Base-by-base conservation (phyloP, 768 basidiomycete species). In the Lactarius psammicola region DNA sequence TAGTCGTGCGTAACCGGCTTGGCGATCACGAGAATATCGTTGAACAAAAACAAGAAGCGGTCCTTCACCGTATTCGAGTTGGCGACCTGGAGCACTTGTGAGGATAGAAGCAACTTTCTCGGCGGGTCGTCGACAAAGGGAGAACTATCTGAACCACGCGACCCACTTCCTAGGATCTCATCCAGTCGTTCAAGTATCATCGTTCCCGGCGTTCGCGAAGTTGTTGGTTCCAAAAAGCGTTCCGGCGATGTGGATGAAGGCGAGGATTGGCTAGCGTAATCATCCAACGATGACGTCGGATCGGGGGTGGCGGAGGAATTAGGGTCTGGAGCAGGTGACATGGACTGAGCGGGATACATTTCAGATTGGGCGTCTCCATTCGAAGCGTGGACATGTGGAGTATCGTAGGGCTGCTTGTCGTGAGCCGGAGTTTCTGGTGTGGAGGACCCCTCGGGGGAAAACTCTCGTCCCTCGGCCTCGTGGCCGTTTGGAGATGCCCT, bases 21-120 rank as follows among this genome's bases (percentile, higher is more conserved):
- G 46, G 95, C 89, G 69, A 98, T 85, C 75, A 98, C 84, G 62
- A 98, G 85, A 60, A 98, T 84, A 75, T 99, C 97, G 75, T 81
- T 94, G 83, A 99, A 99, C n/a, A 98, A 83, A 80, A 98, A 95
- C 11, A 98, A 84, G 78, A 94, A 93, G 13, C 97, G 88, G 73
- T 98, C 95, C 76, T 98, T 98, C 75, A 95, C 90, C 0, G 92
- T 95, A 76, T 96, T 90, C 49, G 87, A 82, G 76, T 97, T 94
- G 70, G 94, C 94, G 17, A 98, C 94, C 77, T 99, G 97, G 6
- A 96, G 80, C 8, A 96, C 91, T 1, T 94, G 89, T 3, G 90
- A 89, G 1, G 90, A 89, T 49, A 95, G 79, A 18, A 97, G 78
- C 46, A 98, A 78, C 74, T 89, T 94, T 51, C 97, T 85, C 8